Evolutionary conservation across 768 basidiomycete species (phyloP), one percentile per base, ranked within the genome.

Genomic region (Russula sp.): DNA sequence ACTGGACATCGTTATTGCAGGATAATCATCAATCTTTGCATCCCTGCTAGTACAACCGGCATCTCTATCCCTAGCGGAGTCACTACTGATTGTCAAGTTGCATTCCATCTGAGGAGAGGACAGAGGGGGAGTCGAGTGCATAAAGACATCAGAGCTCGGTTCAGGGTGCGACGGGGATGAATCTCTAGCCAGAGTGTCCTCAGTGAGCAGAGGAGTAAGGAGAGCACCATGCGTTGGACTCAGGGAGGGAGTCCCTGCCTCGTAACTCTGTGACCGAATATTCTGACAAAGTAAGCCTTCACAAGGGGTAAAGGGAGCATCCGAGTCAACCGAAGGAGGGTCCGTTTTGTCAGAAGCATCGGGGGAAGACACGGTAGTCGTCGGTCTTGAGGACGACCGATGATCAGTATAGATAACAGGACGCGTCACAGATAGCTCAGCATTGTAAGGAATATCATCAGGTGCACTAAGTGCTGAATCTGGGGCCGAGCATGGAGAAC

Each of bases 91-190:
- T 14, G 18, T 24, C 0, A 18, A 11, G 36, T 34, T 38, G 36
- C 10, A 57, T 16, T 61, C 64, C 18, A 59, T 65, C 38, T 20
- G 30, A 51, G 64, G 64, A 36, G 64, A 65, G 24, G 64, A 65
- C n/a, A 2, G 64, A n/a, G 55, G 59, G 5, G 34, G 44, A 20
- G 42, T 61, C 26, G 30, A 51, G 13, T 51, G 18, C 36, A 51
- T 46, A 46, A 36, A 57, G 48, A 22, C 48, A 34, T 26, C 54
- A 38, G 49, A 57, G 30, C 18, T 24, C 30, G 5, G 54, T 20
- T 32, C 59, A 28, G 18, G 20, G 32, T 16, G 48, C 40, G 24
- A 56, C 24, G 40, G 55, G 34, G 59, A 54, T 46, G 59, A 46
- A 28, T 30, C 11, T 14, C 58, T 30, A 32, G 46, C 36, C 24